Conservation (phyloP, 2,329 filamentous ascomycete species). For the Clarireedia hainanense region DNA sequence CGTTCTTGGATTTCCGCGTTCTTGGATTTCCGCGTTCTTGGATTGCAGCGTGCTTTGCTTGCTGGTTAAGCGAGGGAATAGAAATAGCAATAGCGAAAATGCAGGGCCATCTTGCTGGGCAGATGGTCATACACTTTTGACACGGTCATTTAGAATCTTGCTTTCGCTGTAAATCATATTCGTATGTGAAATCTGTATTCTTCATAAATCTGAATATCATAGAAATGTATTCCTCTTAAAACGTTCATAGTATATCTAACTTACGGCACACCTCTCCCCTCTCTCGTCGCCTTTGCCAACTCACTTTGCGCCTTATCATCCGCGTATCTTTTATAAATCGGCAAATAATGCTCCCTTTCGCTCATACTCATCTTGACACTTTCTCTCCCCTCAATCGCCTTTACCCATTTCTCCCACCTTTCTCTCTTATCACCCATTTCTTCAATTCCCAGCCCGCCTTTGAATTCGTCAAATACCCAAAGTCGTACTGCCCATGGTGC, state of each 20-base stretch:
- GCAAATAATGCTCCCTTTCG: conserved; percentile 56
- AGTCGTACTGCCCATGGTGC: conserved; percentile 67
- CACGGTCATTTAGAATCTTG: too few relatives aligned
- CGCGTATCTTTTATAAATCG: conserved; percentile 61
- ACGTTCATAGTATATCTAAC: not conserved
- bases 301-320: conserved; percentile 56
- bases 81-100: too few relatives aligned
- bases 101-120: too few relatives aligned
- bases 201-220: not conserved
- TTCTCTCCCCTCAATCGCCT: conserved; percentile 48
- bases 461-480: conserved; percentile 71
- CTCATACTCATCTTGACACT: conserved; percentile 64
- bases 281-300: conserved; percentile 54
- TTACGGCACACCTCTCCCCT: conserved; percentile 55
- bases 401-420: conserved; percentile 57
- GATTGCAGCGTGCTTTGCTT: too few relatives aligned
- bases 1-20: too few relatives aligned
- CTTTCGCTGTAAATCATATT: too few relatives aligned
- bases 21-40: too few relatives aligned
- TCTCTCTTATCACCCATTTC: conserved; percentile 46
- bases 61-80: too few relatives aligned
- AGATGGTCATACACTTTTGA: too few relatives aligned
- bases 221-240: not conserved
- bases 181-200: too few relatives aligned
- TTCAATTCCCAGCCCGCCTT: conserved; percentile 47